Conservation (phyloP, 441 rosid genomes). For the Euphorbia celastroides region DNA sequence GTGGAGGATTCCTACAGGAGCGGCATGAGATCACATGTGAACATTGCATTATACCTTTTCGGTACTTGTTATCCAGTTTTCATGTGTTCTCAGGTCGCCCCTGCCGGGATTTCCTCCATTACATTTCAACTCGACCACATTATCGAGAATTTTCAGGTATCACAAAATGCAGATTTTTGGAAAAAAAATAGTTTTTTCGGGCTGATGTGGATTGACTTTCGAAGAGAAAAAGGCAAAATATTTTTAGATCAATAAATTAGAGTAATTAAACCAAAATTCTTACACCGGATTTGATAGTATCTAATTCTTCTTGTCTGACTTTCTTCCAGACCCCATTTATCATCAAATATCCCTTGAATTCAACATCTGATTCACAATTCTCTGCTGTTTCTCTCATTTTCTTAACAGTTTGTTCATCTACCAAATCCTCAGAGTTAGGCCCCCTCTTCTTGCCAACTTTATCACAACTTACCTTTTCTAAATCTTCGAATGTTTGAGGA, state of each 20-base stretch:
- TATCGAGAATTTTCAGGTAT: background rate
- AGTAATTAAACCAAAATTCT: constrained; percentile 35
- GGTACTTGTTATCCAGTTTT: background rate
- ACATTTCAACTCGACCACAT: background rate
- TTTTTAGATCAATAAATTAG: background rate
- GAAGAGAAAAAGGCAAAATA: background rate
- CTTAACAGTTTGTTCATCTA: constrained; percentile 25
- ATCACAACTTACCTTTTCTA: constrained; percentile 29
- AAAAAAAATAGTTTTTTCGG: no score
- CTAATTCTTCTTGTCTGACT: constrained; percentile 39
- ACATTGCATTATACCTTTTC: background rate
- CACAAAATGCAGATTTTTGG: background rate
- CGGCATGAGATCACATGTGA: constrained; percentile 45
- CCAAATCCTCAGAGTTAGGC: constrained; percentile 12
- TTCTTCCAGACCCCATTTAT: constrained; percentile 57
- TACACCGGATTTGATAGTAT: constrained; percentile 34
- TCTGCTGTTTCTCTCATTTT: constrained; percentile 30
- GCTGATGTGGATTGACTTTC: background rate
- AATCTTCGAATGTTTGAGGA: constrained; percentile 25
- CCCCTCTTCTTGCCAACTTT: constrained; percentile 22
- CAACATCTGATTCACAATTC: constrained; percentile 21
- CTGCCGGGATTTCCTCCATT: constrained; percentile 39
- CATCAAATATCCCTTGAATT: constrained; percentile 37
- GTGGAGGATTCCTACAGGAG: constrained; percentile 45
- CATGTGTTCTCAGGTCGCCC: constrained; percentile 74